phyloP scores from a whole-genome alignment of 345 rosid genomes.

The Camelina sativa region DNA sequence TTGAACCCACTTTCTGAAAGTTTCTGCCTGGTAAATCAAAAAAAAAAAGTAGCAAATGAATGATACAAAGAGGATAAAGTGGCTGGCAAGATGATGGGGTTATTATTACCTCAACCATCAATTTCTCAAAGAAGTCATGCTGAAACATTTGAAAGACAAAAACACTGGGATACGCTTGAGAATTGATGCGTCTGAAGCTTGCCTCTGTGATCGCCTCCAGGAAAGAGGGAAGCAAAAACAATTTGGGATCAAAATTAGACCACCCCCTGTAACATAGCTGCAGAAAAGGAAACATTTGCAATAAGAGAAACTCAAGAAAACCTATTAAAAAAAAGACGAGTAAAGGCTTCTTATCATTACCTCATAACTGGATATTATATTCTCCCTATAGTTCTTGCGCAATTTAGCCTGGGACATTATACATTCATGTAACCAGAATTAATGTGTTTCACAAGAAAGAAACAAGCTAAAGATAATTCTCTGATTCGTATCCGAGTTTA shows the following conservation, averaged over 20 bases:
- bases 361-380: conserved; percentile 59
- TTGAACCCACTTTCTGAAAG: conserved; percentile 71
- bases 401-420: conserved; percentile 48
- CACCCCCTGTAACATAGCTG: conserved; percentile 67
- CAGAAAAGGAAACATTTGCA: conserved; percentile 37
- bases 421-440: not conserved
- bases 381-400: conserved; percentile 61
- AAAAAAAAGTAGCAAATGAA: conserved; percentile 48
- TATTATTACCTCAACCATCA: conserved; percentile 77
- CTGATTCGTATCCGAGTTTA: not conserved
- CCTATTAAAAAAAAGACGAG: not conserved
- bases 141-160: conserved; percentile 73
- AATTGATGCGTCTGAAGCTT: conserved; percentile 64
- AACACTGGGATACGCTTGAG: conserved; percentile 64
- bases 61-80: conserved; percentile 36
- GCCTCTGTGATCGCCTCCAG: conserved; percentile 60
- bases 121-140: conserved; percentile 58
- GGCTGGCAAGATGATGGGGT: not conserved
- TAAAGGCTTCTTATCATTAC: conserved; percentile 37
- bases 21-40: conserved; percentile 72
- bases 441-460: not conserved
- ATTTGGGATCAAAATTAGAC: conserved; percentile 48
- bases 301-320: not conserved
- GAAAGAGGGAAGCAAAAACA: conserved; percentile 70
- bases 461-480: not conserved